phyloP scores from a whole-genome alignment of 805 yeast genomes.

The Cyberlindnera xishuangbannaensis region DNA sequence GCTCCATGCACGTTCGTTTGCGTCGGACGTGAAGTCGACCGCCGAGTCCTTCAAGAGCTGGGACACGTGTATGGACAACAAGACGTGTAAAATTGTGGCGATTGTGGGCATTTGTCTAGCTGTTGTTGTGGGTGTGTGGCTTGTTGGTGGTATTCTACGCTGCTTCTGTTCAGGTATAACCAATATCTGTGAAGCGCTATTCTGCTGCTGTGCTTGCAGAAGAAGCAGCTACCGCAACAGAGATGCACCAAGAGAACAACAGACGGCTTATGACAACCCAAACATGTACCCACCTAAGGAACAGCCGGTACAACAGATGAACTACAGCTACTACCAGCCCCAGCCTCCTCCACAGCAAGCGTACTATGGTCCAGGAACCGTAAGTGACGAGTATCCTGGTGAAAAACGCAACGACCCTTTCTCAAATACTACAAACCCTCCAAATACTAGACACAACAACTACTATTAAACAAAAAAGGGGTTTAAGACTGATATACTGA shows the following conservation, averaged over 20 bases:
- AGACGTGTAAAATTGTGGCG: constrained; percentile 67
- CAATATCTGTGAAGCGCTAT: constrained; percentile 43
- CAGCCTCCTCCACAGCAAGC: too few species aligned
- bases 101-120: constrained; percentile 67
- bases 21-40: constrained; percentile 26
- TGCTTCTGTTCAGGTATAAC: constrained; percentile 54
- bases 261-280: constrained; percentile 17
- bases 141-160: constrained; percentile 47
- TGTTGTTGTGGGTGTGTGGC: constrained; percentile 47
- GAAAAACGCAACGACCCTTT: too few species aligned
- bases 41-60: constrained; percentile 52
- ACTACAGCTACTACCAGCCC: constrained; percentile 5
- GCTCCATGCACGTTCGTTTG: constrained; percentile 10
- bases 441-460: too few species aligned
- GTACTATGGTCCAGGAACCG: constrained; percentile 18
- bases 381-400: constrained; percentile 10
- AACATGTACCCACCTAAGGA: constrained; percentile 18
- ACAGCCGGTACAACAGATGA: constrained; percentile 5
- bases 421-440: too few species aligned
- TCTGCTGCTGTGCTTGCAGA: constrained; percentile 41
- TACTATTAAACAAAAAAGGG: too few species aligned
- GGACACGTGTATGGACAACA: constrained; percentile 79
- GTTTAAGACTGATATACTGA: too few species aligned
- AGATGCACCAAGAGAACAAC: constrained; percentile 5
- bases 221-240: constrained; percentile 1